A percentile compares a stretch with the other conserved stretches of the same genome.
Evolutionary conservation across 108 stramenopile species (phyloP).

Genomic region (Skeletonema tropicum): DNA sequence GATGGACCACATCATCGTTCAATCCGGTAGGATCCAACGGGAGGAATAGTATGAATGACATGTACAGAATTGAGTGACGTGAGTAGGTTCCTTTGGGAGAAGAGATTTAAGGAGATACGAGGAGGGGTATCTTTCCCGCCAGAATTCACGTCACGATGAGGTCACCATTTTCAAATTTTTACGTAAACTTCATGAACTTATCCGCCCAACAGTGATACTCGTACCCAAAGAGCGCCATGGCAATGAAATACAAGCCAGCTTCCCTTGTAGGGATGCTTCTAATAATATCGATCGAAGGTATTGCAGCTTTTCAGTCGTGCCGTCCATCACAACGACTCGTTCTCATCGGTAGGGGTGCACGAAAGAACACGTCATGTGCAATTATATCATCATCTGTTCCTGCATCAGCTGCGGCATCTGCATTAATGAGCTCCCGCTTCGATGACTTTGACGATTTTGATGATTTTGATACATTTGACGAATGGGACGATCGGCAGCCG

Average conservation of each 20-base stretch:
- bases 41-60: not conserved
- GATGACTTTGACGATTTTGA: not conserved
- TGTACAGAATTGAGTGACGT: slow-evolving; percentile 5
- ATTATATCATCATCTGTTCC: too few relatives aligned
- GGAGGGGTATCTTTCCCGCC: too few relatives aligned
- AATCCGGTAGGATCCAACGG: not conserved
- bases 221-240: not conserved
- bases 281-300: not conserved
- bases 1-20: not conserved
- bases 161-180: too few relatives aligned
- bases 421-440: not conserved
- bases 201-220: too few relatives aligned
- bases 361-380: not conserved
- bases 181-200: too few relatives aligned
- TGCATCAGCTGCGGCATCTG: not conserved
- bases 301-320: not conserved
- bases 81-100: not conserved
- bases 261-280: not conserved
- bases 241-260: not conserved
- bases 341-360: not conserved
- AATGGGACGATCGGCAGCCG: not conserved
- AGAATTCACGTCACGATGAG: too few relatives aligned
- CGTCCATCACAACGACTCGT: not conserved
- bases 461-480: not conserved
- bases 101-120: not conserved